Base-by-base conservation (phyloP, 164 flowering plant species). In the Berberis vulgaris region DNA sequence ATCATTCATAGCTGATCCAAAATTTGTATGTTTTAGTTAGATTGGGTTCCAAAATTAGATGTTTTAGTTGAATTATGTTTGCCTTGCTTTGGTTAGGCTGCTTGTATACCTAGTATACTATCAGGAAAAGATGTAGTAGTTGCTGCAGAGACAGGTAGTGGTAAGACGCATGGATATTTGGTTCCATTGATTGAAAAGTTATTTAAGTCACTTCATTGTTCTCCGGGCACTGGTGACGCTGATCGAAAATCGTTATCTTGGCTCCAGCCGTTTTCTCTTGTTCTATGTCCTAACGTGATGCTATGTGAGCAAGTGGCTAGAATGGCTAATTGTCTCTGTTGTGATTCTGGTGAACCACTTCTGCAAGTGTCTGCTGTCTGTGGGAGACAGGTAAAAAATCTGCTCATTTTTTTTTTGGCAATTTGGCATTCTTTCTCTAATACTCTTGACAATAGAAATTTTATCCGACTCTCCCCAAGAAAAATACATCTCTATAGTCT, bases 91-190 rank as follows among this genome's bases (percentile, higher is more conserved):
- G 59, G 78, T 11, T 41, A 94, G 99, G 99, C 96, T 59, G 83
- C 87, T 39, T 78, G 84, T 61, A 71, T 91, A 67, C 96, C 93
- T 1, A 53, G 72, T 39, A 78, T 94, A 71, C 79, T 84, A 7
- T 79, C 96, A 12, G 96, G 89, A 45, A 81, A 76, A 53, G 97
- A 94, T 77, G 90, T 84, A 38, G 83, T 91, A 55, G 75, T 94
- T 67, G 99, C 99, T 50, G 97, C 99, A 9, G 99, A 94, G 83
- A 94, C 99, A 52, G 99, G 99, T 50, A 94, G 99, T 73, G 99
- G 99, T 43, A 94, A 94, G 77, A 94, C 99, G 13, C 88, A 94
- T 73, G 84, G 91, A 1, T 94, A 89, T 72, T 73, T 94, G 41
- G 89, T 83, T 43, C 99, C 99, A 7, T 65, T 94, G 50, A 72